Evolutionary conservation across 2,329 filamentous ascomycete genomes (phyloP).

Genomic region (Colletotrichum shisoi): DNA sequence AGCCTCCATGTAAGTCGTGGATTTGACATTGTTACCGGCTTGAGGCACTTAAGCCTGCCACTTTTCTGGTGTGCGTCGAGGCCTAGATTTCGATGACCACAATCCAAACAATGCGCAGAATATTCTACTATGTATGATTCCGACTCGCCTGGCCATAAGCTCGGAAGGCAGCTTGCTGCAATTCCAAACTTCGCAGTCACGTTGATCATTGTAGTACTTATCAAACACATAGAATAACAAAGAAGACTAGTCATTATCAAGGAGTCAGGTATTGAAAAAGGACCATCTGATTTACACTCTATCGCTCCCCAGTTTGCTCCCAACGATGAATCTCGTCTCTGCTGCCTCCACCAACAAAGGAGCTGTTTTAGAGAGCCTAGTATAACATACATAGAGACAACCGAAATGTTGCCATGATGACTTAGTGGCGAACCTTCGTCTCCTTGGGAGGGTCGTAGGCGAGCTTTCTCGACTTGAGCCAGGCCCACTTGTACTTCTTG

Average conservation of each 20-base stretch:
- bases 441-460: conserved; percentile 79
- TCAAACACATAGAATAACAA: neutral
- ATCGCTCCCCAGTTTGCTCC: conserved; percentile 44
- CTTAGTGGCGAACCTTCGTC: conserved; percentile 58
- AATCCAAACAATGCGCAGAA: neutral
- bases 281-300: conserved; percentile 62
- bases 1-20: conserved; percentile 7
- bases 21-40: neutral
- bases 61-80: neutral
- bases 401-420: conserved; percentile 40
- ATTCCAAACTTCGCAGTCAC: neutral
- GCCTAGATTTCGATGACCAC: neutral
- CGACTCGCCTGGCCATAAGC: neutral
- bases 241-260: conserved; percentile 39
- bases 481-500: conserved; percentile 99
- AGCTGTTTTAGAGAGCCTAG: conserved; percentile 50
- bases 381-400: conserved; percentile 46
- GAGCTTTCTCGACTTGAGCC: conserved; percentile 94
- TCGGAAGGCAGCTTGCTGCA: too few relatives aligned
- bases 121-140: neutral
- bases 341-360: conserved; percentile 55
- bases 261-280: conserved; percentile 51
- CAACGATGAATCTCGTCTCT: conserved; percentile 41
- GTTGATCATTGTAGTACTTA: neutral
- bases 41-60: neutral